Base-by-base conservation (phyloP, 2,329 filamentous ascomycete species). In the Aspergillus neoniger region DNA sequence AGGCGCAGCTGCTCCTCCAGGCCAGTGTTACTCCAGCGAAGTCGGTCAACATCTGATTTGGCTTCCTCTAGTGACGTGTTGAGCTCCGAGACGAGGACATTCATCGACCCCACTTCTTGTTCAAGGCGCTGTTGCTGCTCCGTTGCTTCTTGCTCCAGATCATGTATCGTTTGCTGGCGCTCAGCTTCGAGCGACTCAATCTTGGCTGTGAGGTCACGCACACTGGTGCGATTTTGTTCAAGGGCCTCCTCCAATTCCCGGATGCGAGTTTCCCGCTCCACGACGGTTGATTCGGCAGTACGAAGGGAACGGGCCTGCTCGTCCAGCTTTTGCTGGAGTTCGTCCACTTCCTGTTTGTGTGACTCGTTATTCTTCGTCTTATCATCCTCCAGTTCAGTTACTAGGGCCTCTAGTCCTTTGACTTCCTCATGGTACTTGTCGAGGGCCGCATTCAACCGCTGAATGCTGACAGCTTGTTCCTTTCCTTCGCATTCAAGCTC, bases 351-450 rank as follows among this genome's bases (percentile, higher is more conserved):
- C 25, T 71, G 65, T 5, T 60, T 62, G 39, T 76, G 72, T 15
- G 69, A 61, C 5, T 70, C 66, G 17, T 71, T 69, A 9, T 65
- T 69, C 14, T 65, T 63, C 2, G 66, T 55, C 36, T 77, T 76
- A 32, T 80, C 74, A 8, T 71, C 67, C 61, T 82, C 80, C 21
- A 80, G 65, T 32, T 71, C 67, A 12, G 68, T 72, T 51, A 82
- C 75, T 10, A 82, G 69, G 8, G 67, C 60, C 65, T 82, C 80
- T 2, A 82, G 70, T 21, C 72, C 69, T 57, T 73, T 76, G 39
- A 80, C 72, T 57, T 82, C 80, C 23, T 72, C 63, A 25, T 74
- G 75, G 62, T 82, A 82, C 51, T 76, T 78, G 41, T 75, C 72
- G 9, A 82, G 70, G 10, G 79, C 78, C 30, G 69, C 67, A 21